A percentile compares a stretch with the other conserved stretches of the same genome.
Evolutionary conservation across 352 stramenopile genomes (phyloP).

Genomic region (Pythium angustatum): DNA sequence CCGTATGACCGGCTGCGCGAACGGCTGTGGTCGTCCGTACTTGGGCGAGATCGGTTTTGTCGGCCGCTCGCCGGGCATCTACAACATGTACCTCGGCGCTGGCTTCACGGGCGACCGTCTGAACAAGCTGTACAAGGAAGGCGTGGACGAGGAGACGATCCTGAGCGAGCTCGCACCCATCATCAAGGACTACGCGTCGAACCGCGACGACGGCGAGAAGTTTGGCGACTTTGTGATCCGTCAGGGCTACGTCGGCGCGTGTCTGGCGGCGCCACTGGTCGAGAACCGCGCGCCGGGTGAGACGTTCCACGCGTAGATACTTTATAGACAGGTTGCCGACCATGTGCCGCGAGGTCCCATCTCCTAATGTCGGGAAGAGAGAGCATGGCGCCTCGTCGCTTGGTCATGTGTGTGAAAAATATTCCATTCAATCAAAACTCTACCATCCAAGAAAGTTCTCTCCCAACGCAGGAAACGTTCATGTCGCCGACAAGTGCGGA

Average conservation of each 20-base stretch:
- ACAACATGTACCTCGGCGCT: constrained; percentile 97
- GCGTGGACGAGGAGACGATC: constrained; percentile 78
- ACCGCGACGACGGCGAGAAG: constrained; percentile 64
- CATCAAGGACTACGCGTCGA: constrained; percentile 75
- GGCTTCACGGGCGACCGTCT: constrained; percentile 69
- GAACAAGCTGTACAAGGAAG: constrained; percentile 86
- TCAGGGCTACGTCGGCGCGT: constrained; percentile 67
- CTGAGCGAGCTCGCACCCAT: constrained; percentile 68
- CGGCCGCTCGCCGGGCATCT: constrained; percentile 94
- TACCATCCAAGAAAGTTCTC: too few species aligned
- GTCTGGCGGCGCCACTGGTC: constrained; percentile 58
- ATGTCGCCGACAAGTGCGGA: too few species aligned
- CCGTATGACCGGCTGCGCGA: constrained; percentile 98
- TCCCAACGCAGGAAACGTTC: too few species aligned
- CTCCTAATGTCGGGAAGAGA: too few species aligned
- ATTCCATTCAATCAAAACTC: too few species aligned
- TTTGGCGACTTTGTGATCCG: constrained; percentile 87
- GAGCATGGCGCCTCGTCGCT: too few species aligned
- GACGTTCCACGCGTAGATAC: constrained; percentile 63
- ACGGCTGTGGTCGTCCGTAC: constrained; percentile 96
- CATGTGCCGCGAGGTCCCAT: too few species aligned
- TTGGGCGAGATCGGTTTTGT: constrained; percentile 98
- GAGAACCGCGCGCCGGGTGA: constrained; percentile 60
- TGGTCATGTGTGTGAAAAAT: too few species aligned
- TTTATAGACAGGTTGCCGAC: too few species aligned